Conservation (phyloP, 2,329 filamentous ascomycete genomes). For the Phoma sp. region DNA sequence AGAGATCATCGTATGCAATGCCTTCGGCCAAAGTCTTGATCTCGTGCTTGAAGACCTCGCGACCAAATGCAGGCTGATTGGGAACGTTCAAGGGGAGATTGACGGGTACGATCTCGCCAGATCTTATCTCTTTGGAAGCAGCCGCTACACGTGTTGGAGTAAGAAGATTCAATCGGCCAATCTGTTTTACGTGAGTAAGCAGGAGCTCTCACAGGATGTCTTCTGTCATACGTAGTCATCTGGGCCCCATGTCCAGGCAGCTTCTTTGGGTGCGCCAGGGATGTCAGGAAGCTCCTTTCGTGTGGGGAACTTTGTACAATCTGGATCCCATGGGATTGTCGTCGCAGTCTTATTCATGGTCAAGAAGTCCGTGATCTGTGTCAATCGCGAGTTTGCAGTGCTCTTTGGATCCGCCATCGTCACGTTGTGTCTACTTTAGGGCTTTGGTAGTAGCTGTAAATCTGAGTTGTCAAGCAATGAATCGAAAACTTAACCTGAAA, state of each 20-base stretch:
- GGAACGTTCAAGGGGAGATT: constrained; percentile 62
- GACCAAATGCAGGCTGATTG: constrained; percentile 58
- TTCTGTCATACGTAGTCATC: constrained; percentile 55
- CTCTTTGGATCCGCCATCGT: constrained; percentile 45
- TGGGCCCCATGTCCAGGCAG: constrained; percentile 67
- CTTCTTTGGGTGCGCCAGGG: constrained; percentile 59
- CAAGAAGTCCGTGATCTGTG: constrained; percentile 54
- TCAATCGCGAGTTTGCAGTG: constrained; percentile 45
- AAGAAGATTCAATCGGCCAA: constrained; percentile 62
- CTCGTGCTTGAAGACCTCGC: constrained; percentile 60
- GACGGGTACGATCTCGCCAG: constrained; percentile 62
- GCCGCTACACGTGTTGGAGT: constrained; percentile 61
- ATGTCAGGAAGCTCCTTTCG: constrained; percentile 60
- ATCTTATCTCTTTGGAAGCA: constrained; percentile 60
- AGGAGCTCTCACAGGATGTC: no score
- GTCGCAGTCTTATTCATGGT: constrained; percentile 55
- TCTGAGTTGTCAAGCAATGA: not conserved
- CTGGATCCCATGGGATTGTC: constrained; percentile 61
- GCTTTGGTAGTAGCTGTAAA: not conserved
- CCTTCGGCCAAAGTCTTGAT: constrained; percentile 54
- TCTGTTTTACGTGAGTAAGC: constrained; percentile 34
- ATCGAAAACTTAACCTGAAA: not conserved
- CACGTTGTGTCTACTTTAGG: not conserved
- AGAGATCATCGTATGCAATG: constrained; percentile 51
- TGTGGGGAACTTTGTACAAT: constrained; percentile 59